phyloP scores from a whole-genome alignment of 768 basidiomycete species.

The Tephrocybe rancida region DNA sequence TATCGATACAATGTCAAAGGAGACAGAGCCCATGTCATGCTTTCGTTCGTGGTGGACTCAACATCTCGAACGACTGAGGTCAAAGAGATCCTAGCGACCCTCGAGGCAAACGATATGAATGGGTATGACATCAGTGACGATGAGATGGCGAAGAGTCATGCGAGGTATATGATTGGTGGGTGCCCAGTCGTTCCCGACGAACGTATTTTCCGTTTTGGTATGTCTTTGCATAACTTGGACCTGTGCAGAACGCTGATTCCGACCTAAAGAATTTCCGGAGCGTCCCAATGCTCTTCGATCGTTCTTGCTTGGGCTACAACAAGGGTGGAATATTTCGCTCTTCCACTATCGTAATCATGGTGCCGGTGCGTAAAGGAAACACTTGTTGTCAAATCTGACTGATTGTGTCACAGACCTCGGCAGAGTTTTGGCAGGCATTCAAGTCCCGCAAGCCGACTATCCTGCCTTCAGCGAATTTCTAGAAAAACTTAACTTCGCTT shows the following conservation, averaged over 20 bases:
- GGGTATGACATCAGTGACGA: conserved; percentile 92
- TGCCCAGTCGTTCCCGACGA: conserved; percentile 77
- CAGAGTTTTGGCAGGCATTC: conserved; percentile 91
- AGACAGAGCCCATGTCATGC: conserved; percentile 79
- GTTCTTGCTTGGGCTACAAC: conserved; percentile 82
- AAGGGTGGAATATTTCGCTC: conserved; percentile 92
- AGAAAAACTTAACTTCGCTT: conserved; percentile 78
- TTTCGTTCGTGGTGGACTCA: conserved; percentile 85
- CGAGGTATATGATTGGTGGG: conserved; percentile 94
- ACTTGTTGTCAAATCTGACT: conserved; percentile 1
- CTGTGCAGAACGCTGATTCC: conserved; percentile 3
- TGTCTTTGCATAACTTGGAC: conserved; percentile 27
- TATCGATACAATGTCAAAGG: conserved; percentile 83
- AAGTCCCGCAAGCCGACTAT: conserved; percentile 75
- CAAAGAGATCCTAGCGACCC: conserved; percentile 56
- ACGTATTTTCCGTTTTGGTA: conserved; percentile 91
- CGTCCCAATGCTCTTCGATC: conserved; percentile 88
- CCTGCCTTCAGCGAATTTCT: conserved; percentile 76
- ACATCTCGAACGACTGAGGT: conserved; percentile 64
- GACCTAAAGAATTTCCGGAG: conserved; percentile 86
- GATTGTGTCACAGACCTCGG: conserved; percentile 68
- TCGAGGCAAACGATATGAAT: conserved; percentile 74
- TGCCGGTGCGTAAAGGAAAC: conserved; percentile 63
- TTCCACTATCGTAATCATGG: conserved; percentile 99
- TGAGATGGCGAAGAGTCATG: conserved; percentile 94